Conservation (phyloP, 1,284 basidiomycete genomes). For the Irpex rosettiformis region DNA sequence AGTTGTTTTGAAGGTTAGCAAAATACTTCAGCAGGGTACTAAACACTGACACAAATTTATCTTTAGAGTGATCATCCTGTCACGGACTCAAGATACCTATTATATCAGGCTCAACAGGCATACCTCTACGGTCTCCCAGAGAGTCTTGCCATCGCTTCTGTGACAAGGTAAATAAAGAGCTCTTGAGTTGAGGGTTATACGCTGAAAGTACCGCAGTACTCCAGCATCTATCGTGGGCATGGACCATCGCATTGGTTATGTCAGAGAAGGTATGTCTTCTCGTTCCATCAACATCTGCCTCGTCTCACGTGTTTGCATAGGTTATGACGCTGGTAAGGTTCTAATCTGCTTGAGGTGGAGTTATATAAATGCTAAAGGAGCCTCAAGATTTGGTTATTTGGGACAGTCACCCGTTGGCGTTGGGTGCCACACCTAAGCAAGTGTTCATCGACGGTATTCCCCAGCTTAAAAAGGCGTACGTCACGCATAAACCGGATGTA, state of each 20-base stretch:
- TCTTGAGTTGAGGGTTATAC: not conserved
- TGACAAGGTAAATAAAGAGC: constrained; percentile 35
- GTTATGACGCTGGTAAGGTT: constrained; percentile 33
- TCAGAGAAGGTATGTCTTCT: constrained; percentile 42
- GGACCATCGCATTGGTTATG: constrained; percentile 61
- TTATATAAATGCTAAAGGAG: not conserved
- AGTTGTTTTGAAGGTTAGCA: constrained; percentile 63
- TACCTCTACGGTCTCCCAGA: constrained; percentile 53
- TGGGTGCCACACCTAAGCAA: constrained; percentile 69
- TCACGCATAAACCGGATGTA: constrained; percentile 41
- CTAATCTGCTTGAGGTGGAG: not conserved
- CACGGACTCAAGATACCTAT: constrained; percentile 60
- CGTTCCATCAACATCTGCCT: not conserved
- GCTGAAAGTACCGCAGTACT: constrained; percentile 30
- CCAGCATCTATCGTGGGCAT: constrained; percentile 63
- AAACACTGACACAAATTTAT: not conserved
- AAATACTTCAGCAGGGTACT: constrained; percentile 6
- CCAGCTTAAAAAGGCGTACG: constrained; percentile 43
- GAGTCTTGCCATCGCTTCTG: constrained; percentile 48
- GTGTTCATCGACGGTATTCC: constrained; percentile 70
- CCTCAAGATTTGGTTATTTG: constrained; percentile 59
- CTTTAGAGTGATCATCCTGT: constrained; percentile 64
- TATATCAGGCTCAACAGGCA: constrained; percentile 70
- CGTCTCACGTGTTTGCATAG: constrained; percentile 12
- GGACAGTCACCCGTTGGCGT: constrained; percentile 38